Base-by-base conservation (phyloP, 768 basidiomycete genomes). In the Lactarius hatsudake region DNA sequence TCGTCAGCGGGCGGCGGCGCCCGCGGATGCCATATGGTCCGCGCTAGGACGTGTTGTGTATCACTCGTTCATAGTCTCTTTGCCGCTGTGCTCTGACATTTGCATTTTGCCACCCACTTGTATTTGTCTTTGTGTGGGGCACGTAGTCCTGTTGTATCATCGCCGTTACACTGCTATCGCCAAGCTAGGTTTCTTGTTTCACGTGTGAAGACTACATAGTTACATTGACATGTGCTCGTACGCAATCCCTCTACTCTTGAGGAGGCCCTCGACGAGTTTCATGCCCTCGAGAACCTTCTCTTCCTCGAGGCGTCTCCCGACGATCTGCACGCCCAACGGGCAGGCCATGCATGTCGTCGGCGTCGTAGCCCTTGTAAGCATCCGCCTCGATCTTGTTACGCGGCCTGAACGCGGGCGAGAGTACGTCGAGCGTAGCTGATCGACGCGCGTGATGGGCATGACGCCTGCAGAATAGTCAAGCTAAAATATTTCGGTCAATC, bases 231-330 rank as follows among this genome's bases (percentile, higher is more conserved):
- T 45, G 23, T 65, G 62, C 10, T 40, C 10, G 23, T 70, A 67
- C 9, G 57, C 60, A 15, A 34, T 55, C 20, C 62, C 62, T 4
- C 55, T 34, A 38, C 38, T 30, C 45, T 43, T 62, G 58, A 69
- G 59, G 28, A 71, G 59, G 17, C 71, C 40, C 62, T 85, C 78
- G 58, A 89, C 77, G 7, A 90, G 79, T 71, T 84, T 83, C 85
- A 90, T 89, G 2, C 84, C 87, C 71, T 86, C 84, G 8, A 91
- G 69, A 2, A 89, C 88, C 72, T 86, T 86, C 76, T 92, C 90
- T 75, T 91, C 90, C 73, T 89, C 86, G 48, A 89, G 79, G 51
- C 85, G 78, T 55, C 81, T 77, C 1, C 87, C 88, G 1, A 85
- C 80, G 38, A 91, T 75, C 73, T 91, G 88, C 13, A 90, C 83